A percentile compares a stretch with the other conserved stretches of the same genome.
Evolutionary conservation across 169 alveolate species (phyloP).

Genomic region (Eimeria necatrix): DNA sequence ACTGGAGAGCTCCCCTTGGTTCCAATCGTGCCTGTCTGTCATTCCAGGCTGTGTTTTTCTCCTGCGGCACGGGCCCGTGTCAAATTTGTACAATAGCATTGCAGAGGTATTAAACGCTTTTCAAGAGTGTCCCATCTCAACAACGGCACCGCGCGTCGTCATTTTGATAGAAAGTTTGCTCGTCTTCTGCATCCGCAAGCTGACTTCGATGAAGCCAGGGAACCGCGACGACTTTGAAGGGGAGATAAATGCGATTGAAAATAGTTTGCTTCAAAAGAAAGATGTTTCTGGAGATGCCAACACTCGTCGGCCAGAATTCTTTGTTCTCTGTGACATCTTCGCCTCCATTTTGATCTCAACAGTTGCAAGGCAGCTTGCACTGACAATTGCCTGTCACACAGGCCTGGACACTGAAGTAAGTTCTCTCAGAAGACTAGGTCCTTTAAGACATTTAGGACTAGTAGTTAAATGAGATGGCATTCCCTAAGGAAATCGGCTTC

Average conservation of each 20-base stretch:
- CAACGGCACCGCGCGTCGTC: constrained; percentile 33
- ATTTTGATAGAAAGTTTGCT: constrained; percentile 4
- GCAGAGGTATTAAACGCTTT: constrained; percentile 8
- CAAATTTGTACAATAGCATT: constrained; percentile 64
- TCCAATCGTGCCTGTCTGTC: constrained; percentile 33
- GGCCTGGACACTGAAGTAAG: constrained; percentile 1
- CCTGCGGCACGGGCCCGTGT: constrained; percentile 61
- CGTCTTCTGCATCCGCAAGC: constrained; percentile 48
- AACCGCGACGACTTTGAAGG: constrained; percentile 21
- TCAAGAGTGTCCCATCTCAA: constrained; percentile 50
- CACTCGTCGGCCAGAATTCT: constrained; percentile 23
- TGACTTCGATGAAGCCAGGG: constrained; percentile 35
- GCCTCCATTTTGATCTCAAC: constrained; percentile 29
- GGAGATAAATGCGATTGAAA: constrained; percentile 32
- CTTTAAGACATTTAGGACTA: background rate
- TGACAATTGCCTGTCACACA: background rate
- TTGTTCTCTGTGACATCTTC: constrained; percentile 66
- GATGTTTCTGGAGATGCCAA: background rate
- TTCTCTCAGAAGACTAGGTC: background rate
- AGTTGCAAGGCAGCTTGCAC: constrained; percentile 29
- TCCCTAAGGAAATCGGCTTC: background rate
- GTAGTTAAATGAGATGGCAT: too few relatives aligned
- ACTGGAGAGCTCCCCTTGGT: constrained; percentile 44
- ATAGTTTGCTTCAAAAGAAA: background rate
- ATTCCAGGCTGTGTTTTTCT: constrained; percentile 40